Evolutionary conservation across 768 basidiomycete species (phyloP).

Genomic region (Dentipellis sp.): DNA sequence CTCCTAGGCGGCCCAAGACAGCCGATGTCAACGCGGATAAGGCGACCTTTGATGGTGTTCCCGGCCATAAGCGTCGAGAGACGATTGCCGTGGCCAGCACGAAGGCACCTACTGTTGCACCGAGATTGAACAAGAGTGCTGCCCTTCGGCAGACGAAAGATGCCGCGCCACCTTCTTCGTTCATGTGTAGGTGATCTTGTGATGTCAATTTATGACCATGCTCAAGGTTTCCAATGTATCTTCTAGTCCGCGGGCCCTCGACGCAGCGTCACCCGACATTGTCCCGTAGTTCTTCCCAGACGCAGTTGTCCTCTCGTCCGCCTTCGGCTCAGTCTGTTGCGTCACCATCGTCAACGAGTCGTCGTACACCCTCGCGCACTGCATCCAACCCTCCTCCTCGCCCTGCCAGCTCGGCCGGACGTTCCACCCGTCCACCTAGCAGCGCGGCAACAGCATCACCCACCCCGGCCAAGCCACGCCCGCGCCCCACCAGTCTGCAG

Average conservation of each 20-base stretch:
- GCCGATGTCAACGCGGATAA: slow-evolving; percentile 23
- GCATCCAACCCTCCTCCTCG: slow-evolving; percentile 27
- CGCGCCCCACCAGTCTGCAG: slow-evolving; percentile 48
- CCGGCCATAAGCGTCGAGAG: slow-evolving; percentile 77
- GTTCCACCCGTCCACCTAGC: slow-evolving; percentile 12
- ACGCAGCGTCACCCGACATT: slow-evolving; percentile 3
- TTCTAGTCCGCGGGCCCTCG: slow-evolving; percentile 4
- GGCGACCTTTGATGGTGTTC: slow-evolving; percentile 64
- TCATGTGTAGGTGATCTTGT: slow-evolving; percentile 5
- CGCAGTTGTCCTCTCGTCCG: slow-evolving; percentile 1
- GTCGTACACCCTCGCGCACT: not conserved
- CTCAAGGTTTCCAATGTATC: not conserved
- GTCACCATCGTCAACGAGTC: not conserved
- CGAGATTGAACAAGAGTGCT: slow-evolving; percentile 36
- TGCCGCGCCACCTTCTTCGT: not conserved
- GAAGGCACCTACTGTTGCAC: slow-evolving; percentile 31
- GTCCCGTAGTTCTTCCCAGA: slow-evolving; percentile 3
- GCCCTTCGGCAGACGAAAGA: slow-evolving; percentile 22
- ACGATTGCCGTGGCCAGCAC: slow-evolving; percentile 59
- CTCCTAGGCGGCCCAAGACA: slow-evolving; percentile 21
- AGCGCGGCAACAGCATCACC: slow-evolving; percentile 6
- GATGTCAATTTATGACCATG: too few species aligned
- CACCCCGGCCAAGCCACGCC: slow-evolving; percentile 26
- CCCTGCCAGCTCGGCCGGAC: slow-evolving; percentile 15
- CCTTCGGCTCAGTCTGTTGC: slow-evolving; percentile 3